Evolutionary conservation across 345 rosid species (phyloP).

Genomic region (Salix koriyanagi): DNA sequence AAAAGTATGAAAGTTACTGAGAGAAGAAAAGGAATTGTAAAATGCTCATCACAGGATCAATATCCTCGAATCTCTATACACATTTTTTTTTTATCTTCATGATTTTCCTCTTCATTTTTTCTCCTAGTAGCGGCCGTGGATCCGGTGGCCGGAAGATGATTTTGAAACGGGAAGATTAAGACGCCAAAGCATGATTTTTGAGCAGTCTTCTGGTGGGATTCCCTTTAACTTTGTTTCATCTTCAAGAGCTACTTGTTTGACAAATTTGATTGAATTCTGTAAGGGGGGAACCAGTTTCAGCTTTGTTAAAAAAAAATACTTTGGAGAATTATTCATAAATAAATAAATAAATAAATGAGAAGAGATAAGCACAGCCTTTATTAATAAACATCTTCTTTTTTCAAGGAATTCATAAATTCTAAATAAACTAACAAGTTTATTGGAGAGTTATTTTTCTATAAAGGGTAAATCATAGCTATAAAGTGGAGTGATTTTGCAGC

Average conservation of each 20-base stretch:
- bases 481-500: no score
- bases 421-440: no score
- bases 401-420: neutral
- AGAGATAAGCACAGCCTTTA: neutral
- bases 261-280: conserved; percentile 80
- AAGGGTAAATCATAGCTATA: no score
- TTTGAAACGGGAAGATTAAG: conserved; percentile 33
- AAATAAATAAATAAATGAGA: no score
- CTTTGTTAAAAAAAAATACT: no score
- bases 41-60: neutral
- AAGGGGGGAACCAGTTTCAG: neutral
- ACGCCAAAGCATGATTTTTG: conserved; percentile 84
- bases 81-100: neutral
- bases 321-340: no score
- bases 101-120: neutral
- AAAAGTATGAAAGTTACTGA: neutral
- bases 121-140: neutral
- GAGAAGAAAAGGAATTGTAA: neutral
- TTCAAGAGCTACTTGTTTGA: conserved; percentile 73
- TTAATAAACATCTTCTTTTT: neutral
- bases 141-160: neutral
- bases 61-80: neutral
- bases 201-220: conserved; percentile 65
- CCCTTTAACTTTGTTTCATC: conserved; percentile 78
- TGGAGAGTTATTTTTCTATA: no score